Evolutionary conservation across 2,329 filamentous ascomycete genomes (phyloP).

Genomic region (Nemania sp.): DNA sequence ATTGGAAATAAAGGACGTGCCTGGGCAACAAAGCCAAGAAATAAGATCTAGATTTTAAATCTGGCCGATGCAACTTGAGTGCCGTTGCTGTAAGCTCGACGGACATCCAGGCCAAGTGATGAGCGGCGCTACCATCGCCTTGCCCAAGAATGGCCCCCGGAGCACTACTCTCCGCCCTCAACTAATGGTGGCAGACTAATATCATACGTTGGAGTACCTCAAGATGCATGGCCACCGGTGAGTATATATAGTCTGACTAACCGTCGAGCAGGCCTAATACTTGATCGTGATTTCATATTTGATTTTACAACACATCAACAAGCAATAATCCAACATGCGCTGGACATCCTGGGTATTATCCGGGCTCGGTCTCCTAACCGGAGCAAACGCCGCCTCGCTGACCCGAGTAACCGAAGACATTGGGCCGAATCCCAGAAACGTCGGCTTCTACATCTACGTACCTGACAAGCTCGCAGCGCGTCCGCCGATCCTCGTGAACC

Average conservation of each 20-base stretch:
- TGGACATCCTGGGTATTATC: conserved; percentile 15
- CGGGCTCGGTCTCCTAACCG: background rate
- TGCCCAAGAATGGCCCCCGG: conserved; percentile 16
- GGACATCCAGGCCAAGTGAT: background rate
- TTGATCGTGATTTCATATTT: background rate
- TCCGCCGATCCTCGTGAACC: conserved; percentile 58
- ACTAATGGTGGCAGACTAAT: too few species aligned
- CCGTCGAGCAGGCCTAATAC: too few species aligned
- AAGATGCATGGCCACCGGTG: background rate
- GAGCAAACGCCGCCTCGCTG: conserved; percentile 33
- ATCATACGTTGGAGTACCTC: too few species aligned
- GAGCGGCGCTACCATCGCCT: background rate
- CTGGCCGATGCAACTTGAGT: background rate
- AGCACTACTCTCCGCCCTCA: conserved; percentile 19
- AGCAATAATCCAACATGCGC: conserved; percentile 13
- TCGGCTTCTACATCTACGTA: conserved; percentile 57
- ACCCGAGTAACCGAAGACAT: conserved; percentile 39
- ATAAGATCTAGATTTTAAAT: too few species aligned
- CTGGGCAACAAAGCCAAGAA: background rate
- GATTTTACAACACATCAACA: background rate
- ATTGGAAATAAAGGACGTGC: background rate
- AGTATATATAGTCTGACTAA: too few species aligned
- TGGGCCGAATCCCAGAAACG: conserved; percentile 53
- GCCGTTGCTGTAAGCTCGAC: background rate
- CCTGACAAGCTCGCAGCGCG: conserved; percentile 46